Percentiles rank a stretch among this genome's conserved stretches.
Conservation (phyloP, 1,284 basidiomycete species). For the Takashimella koratensis region DNA sequence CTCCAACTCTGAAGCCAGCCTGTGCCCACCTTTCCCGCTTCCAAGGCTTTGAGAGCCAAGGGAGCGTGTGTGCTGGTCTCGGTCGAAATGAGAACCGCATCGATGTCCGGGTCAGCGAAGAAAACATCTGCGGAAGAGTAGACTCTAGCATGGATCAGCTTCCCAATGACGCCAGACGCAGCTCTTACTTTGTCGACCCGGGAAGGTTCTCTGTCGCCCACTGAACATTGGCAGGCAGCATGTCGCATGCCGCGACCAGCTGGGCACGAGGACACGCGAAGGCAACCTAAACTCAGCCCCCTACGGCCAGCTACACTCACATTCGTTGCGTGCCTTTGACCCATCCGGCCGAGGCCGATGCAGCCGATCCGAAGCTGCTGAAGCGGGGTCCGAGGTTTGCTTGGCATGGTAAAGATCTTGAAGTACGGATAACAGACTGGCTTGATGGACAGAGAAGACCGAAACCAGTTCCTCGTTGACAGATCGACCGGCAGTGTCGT, state of each 20-base stretch:
- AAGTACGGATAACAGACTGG: too few relatives aligned
- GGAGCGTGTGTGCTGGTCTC: slow-evolving; percentile 23
- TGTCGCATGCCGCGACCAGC: slow-evolving; percentile 24
- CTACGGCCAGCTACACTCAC: neutral
- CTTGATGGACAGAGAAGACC: too few relatives aligned
- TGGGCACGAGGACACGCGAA: slow-evolving; percentile 21
- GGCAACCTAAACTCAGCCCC: slow-evolving; percentile 5
- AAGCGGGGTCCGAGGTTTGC: too few relatives aligned
- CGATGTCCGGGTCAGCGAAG: slow-evolving; percentile 9
- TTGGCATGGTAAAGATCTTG: too few relatives aligned
- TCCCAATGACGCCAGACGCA: neutral
- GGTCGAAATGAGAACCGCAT: slow-evolving; percentile 29
- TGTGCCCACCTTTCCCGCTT: slow-evolving; percentile 18
- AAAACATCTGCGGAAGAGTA: slow-evolving; percentile 6
- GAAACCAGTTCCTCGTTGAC: too few relatives aligned
- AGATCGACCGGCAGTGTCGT: too few relatives aligned
- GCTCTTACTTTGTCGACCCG: neutral
- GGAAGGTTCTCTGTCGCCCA: slow-evolving; percentile 16
- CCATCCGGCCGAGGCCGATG: slow-evolving; percentile 31
- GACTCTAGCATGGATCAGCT: neutral
- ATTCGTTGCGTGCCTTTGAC: slow-evolving; percentile 21
- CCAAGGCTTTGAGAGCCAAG: slow-evolving; percentile 19
- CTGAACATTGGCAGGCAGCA: neutral
- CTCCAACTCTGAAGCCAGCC: neutral
- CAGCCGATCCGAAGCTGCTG: slow-evolving; percentile 22